A percentile compares a stretch with the other conserved stretches of the same genome.
Evolutionary conservation across 768 basidiomycete species (phyloP).

Genomic region (Lentinula edodes): DNA sequence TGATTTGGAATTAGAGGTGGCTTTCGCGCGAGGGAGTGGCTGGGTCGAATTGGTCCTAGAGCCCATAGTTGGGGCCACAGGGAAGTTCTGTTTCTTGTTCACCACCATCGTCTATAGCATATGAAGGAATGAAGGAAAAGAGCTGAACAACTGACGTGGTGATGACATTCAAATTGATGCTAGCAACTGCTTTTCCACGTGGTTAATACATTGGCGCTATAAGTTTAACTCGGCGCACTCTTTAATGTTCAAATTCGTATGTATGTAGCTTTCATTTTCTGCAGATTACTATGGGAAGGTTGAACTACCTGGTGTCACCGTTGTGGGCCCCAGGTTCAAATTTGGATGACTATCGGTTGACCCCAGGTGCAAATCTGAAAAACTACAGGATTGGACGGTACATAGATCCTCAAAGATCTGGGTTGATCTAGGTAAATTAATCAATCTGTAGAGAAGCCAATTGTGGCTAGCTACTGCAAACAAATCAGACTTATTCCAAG

Average conservation of each 20-base stretch:
- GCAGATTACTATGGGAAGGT: too few relatives aligned
- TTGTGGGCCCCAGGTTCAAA: too few relatives aligned
- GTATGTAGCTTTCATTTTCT: too few relatives aligned
- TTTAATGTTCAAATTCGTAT: not conserved
- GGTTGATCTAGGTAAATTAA: too few relatives aligned
- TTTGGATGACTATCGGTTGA: too few relatives aligned
- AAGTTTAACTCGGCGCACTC: not conserved
- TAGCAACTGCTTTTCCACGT: not conserved
- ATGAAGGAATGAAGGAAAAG: not conserved
- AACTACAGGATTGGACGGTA: not conserved
- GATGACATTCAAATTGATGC: not conserved
- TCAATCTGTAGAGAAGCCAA: too few relatives aligned
- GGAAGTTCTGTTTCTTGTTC: conserved; percentile 4
- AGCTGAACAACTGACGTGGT: conserved; percentile 2
- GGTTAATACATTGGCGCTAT: not conserved
- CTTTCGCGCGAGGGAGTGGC: conserved; percentile 5
- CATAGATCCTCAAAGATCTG: too few relatives aligned
- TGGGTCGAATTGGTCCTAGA: conserved; percentile 9
- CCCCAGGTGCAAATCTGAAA: not conserved
- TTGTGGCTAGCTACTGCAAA: too few relatives aligned
- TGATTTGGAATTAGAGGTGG: conserved; percentile 7
- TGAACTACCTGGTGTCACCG: too few relatives aligned
- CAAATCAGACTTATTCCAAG: too few relatives aligned
- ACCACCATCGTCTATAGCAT: conserved; percentile 6
- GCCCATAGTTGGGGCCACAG: not conserved